These are phyloP conservation scores for Delonix regia DNA, from an alignment of 306 rosid genomes.

Conservation along the genomic window DNA sequence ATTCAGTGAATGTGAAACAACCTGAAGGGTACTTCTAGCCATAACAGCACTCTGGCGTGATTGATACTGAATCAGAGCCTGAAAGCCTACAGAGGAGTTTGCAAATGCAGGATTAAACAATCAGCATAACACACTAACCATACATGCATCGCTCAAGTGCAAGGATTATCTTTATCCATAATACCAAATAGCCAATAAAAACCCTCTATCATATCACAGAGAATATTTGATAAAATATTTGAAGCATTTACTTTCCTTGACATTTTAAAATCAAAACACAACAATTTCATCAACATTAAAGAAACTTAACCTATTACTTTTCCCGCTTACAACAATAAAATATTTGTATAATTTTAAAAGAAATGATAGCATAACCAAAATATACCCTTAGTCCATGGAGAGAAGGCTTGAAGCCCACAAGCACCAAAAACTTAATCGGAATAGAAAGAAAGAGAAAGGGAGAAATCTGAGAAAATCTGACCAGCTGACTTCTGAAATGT, in stretches of 20 bases:
- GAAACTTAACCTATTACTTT: conserved; percentile 8
- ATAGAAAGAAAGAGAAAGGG: conserved; percentile 53
- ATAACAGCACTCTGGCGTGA: conserved; percentile 79
- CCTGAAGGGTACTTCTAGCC: conserved; percentile 94
- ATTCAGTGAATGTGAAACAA: conserved; percentile 37
- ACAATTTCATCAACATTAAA: conserved; percentile 20
- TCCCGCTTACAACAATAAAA: conserved; percentile 12
- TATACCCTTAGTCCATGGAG: conserved; percentile 19
- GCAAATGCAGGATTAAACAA: conserved; percentile 42
- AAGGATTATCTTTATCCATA: background rate
- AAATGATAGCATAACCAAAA: conserved; percentile 26
- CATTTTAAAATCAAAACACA: conserved; percentile 2
- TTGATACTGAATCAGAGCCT: conserved; percentile 96
- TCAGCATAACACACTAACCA: conserved; percentile 30
- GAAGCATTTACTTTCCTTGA: conserved; percentile 18
- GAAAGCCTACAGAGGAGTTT: conserved; percentile 73
- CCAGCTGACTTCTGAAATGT: conserved; percentile 99
- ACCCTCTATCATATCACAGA: conserved; percentile 5
- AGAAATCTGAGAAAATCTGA: conserved; percentile 88
- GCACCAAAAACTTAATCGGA: conserved; percentile 33
- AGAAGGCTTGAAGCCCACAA: conserved; percentile 23
- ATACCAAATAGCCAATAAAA: conserved; percentile 10
- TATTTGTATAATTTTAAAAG: background rate
- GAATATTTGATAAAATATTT: conserved; percentile 17
- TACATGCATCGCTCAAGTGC: conserved; percentile 18